Base-by-base conservation (phyloP, 305 asterid genomes). In the Fraxinus dipetala region DNA sequence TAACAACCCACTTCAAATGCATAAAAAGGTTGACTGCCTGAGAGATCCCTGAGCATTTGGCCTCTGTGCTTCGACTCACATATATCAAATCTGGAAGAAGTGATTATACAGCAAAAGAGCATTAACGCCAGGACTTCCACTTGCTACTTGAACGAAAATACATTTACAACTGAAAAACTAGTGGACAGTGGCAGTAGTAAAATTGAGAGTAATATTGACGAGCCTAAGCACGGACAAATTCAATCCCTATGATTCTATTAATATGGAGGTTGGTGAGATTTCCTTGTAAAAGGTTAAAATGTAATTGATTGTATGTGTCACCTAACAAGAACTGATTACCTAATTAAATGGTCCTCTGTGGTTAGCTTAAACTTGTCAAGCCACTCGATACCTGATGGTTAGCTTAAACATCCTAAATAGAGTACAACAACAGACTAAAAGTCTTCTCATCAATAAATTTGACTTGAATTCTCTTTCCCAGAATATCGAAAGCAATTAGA, bases 321-420 rank as follows among this genome's bases (percentile, higher is more conserved):
- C 81, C 87, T 77, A 85, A 85, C 88, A 85, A 82, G 81, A 85
- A 84, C 83, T 61, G 70, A 83, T 83, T 72, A 86, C 87, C 87
- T 34, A 84, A 84, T 84, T 45, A 75, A 54, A 75, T 59, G 74
- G 79, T 61, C 70, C 72, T 78, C 70, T n/a, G 35, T 36, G 72
- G 51, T 40, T 40, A 40, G 51, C 51, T 40, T 40, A 40, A 40
- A 40, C 51, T 40, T 10, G 9, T 34, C 40, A 74, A 38, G 18
- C 30, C 34, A 35, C 34, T 38, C 16, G 48, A 36, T 72, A 32
- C 65, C 76, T 1, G 48, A 40, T 30, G 67, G 31, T 4, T 38
- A 54, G 69, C 76, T 63, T 36, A 77, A 72, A 81, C 24, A 54
- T 14, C 35, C 31, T 26, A 30, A 40, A 63, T 11, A 24, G 34